phyloP scores from a whole-genome alignment of 2,329 filamentous ascomycete genomes.

The Xylaria sp. region DNA sequence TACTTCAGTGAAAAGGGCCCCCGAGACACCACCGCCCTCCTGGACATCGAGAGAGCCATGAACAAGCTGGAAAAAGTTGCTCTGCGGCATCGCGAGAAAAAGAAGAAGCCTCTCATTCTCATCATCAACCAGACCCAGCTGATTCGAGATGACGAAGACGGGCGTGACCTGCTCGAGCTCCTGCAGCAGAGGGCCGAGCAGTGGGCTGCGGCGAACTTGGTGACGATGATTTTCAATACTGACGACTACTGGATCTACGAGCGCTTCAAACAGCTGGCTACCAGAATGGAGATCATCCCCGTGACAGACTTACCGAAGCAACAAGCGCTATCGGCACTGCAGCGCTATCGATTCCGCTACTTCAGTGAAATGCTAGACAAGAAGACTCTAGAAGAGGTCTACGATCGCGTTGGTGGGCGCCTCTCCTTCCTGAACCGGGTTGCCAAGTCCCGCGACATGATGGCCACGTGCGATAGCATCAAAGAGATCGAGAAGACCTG shows the following conservation, averaged over 20 bases:
- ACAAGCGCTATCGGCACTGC: constrained; percentile 80
- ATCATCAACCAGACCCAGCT: constrained; percentile 96
- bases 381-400: constrained; percentile 77
- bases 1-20: constrained; percentile 96
- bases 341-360: constrained; percentile 83
- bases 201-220: constrained; percentile 92
- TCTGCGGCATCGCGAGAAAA: constrained; percentile 70
- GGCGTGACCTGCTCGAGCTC: constrained; percentile 91
- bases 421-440: constrained; percentile 89
- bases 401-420: constrained; percentile 86
- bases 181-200: constrained; percentile 95
- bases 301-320: constrained; percentile 84
- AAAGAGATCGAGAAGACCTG: constrained; percentile 78
- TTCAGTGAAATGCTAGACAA: constrained; percentile 69
- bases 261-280: constrained; percentile 88
- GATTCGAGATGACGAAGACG: constrained; percentile 89
- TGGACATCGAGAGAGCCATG: constrained; percentile 95
- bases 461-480: constrained; percentile 78
- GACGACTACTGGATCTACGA: constrained; percentile 99
- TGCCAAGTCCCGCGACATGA: constrained; percentile 86
- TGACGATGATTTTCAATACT: constrained; percentile 93
- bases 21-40: constrained; percentile 86
- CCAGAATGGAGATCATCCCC: constrained; percentile 92
- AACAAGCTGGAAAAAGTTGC: constrained; percentile 99
- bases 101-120: constrained; percentile 80